phyloP scores from a whole-genome alignment of 192 early-diverging fungal genomes.

The Mortierella claussenii region DNA sequence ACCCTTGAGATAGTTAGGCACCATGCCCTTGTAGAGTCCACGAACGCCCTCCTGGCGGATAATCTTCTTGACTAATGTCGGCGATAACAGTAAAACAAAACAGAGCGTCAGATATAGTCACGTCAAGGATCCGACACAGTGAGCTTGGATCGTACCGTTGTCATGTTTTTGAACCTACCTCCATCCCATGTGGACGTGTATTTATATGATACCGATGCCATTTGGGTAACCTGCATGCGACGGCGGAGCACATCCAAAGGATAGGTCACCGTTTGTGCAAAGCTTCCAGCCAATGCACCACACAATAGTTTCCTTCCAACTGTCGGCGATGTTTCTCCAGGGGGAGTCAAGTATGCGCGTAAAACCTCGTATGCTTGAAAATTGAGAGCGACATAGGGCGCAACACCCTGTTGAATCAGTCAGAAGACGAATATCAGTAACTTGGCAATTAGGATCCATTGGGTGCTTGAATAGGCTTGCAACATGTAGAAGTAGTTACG shows the following conservation, averaged over 20 bases:
- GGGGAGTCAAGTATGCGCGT: conserved; percentile 73
- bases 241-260: conserved; percentile 83
- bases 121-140: too few species aligned
- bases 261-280: conserved; percentile 86
- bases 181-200: conserved; percentile 81
- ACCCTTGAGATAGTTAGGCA: conserved; percentile 86
- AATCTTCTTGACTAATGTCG: conserved; percentile 67
- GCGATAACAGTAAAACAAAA: background rate
- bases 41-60: conserved; percentile 69
- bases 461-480: too few species aligned
- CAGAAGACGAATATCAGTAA: background rate
- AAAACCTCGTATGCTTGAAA: conserved; percentile 86
- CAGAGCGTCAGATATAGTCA: background rate
- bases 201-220: conserved; percentile 74
- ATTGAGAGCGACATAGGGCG: conserved; percentile 85
- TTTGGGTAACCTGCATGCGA: conserved; percentile 82
- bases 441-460: too few species aligned
- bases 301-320: conserved; percentile 72
- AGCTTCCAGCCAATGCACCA: conserved; percentile 81
- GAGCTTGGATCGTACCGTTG: too few species aligned
- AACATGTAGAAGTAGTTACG: background rate
- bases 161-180: too few species aligned
- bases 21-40: conserved; percentile 80
- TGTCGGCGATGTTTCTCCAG: conserved; percentile 66
- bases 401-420: conserved; percentile 66